Evolutionary conservation across 352 stramenopile genomes (phyloP), one percentile per base, ranked within the genome.

Genomic region (Phytophthora quininea): DNA sequence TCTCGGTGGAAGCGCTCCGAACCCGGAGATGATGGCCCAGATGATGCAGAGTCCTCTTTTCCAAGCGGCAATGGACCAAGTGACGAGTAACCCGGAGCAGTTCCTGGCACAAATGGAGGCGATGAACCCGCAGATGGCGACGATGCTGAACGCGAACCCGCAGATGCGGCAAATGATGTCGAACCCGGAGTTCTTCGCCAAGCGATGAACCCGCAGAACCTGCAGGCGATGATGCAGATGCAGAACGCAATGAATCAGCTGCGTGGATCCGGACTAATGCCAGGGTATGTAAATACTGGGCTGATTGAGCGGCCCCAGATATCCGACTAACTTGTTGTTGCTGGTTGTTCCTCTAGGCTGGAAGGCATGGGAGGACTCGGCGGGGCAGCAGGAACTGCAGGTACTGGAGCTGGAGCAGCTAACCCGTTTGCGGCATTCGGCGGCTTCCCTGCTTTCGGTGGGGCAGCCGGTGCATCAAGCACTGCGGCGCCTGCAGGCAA

Each of bases 141-240:
- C 79, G 14, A 88, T 95, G 76, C 74, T 97, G 62, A 87, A 93
- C 53, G 76, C 87, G 29, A 97, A 98, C 63, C 93, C 93, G 4
- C 85, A 95, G 67, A 79, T 96, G 75, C 83, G 90, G 42, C 71
- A 96, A 69, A 95, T 96, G 89, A 89, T 98, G 82, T 77, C 82
- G 58, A 96, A 96, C 73, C 90, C 90, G 4, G 84, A 95, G 37
- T 92, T 24, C 56, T 97, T 27, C 86, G 86, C 15, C 77, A 86
- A 27, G 91, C 91, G 61, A 90, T 95, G 79, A 96, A 97, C 76
- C 91, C 91, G 33, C 81, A 95, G 62, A 97, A 96, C 71, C 69
- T 97, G 14, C 90, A 97, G 67, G 91, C 91, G 14, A 95, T 97
- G 82, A 89, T 96, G 78, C 90, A 97, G 68, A 91, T 97, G 83